These are phyloP conservation scores for Phytopythium oedochilum DNA, from an alignment of 352 stramenopile species.

Conservation along the genomic window DNA sequence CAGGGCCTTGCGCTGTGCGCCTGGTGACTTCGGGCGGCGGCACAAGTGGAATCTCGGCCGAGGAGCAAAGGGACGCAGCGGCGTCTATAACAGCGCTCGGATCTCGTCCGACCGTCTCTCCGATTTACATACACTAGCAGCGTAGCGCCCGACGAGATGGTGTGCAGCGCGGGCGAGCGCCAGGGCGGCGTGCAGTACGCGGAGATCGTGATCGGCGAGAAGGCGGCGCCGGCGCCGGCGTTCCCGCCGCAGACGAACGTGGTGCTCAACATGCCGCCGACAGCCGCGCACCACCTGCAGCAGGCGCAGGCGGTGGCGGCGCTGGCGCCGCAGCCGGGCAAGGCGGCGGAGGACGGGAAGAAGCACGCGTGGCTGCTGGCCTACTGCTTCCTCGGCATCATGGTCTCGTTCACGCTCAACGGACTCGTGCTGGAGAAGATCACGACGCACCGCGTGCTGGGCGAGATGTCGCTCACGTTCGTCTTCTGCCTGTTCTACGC, in stretches of 20 bases:
- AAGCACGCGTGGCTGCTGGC: conserved; percentile 53
- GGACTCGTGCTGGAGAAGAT: conserved; percentile 81
- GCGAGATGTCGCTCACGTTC: conserved; percentile 82
- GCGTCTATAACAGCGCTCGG: conserved; percentile 1
- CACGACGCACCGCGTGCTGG: conserved; percentile 74
- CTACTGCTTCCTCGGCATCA: conserved; percentile 81
- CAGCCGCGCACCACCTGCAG: conserved; percentile 4
- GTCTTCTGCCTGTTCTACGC: conserved; percentile 81
- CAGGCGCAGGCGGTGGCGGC: conserved; percentile 14
- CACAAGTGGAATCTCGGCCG: conserved; percentile 23
- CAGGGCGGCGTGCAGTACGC: conserved; percentile 38
- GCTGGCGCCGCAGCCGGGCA: conserved; percentile 17
- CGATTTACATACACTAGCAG: neutral
- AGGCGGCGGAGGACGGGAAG: conserved; percentile 16
- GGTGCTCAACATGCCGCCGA: conserved; percentile 9
- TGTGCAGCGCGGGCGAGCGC: conserved; percentile 36
- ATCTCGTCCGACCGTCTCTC: no score
- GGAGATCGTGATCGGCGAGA: conserved; percentile 50
- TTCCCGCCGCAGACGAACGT: conserved; percentile 18
- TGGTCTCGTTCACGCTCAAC: conserved; percentile 83
- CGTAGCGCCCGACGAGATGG: conserved; percentile 13
- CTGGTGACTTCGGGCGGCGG: neutral
- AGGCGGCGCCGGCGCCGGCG: conserved; percentile 6
- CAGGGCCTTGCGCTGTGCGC: no score
- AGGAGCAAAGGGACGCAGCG: neutral